These are phyloP conservation scores for Eimeria praecox DNA, from an alignment of 169 alveolate species.

Conservation along the genomic window DNA sequence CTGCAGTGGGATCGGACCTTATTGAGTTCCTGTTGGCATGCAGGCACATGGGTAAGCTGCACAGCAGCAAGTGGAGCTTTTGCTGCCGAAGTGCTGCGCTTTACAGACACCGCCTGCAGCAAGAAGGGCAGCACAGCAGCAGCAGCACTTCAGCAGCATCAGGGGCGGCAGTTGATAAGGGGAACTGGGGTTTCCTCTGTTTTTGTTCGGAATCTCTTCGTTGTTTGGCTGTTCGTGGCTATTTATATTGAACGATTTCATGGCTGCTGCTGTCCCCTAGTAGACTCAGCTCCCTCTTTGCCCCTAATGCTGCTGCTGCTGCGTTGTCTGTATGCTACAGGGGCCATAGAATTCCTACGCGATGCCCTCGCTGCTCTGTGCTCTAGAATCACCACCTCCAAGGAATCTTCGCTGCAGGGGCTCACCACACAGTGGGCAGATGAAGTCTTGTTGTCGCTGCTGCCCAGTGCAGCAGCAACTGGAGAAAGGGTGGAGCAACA, in stretches of 20 bases:
- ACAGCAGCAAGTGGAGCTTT: background rate
- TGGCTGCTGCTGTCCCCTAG: background rate
- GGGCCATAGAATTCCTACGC: constrained; percentile 13
- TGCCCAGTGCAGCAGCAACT: background rate
- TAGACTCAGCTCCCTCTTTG: background rate
- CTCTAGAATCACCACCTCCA: background rate
- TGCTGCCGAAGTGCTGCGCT: background rate
- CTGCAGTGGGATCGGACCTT: constrained; percentile 5
- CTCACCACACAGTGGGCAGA: constrained; percentile 35
- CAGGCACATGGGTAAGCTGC: constrained; percentile 18
- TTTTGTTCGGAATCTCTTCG: background rate
- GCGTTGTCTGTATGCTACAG: background rate
- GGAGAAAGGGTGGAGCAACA: background rate
- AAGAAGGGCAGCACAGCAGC: background rate
- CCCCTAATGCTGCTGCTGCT: background rate
- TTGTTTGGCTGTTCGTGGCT: background rate
- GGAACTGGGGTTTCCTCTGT: background rate
- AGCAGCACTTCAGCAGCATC: background rate
- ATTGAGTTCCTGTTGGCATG: constrained; percentile 9
- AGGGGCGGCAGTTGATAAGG: background rate
- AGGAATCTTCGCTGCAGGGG: background rate
- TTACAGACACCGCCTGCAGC: background rate
- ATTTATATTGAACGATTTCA: too few species aligned
- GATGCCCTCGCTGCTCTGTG: constrained; percentile 51
- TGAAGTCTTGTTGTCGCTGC: background rate